phyloP scores from a whole-genome alignment of 305 asterid genomes.

The Solanum aculeatissimum region DNA sequence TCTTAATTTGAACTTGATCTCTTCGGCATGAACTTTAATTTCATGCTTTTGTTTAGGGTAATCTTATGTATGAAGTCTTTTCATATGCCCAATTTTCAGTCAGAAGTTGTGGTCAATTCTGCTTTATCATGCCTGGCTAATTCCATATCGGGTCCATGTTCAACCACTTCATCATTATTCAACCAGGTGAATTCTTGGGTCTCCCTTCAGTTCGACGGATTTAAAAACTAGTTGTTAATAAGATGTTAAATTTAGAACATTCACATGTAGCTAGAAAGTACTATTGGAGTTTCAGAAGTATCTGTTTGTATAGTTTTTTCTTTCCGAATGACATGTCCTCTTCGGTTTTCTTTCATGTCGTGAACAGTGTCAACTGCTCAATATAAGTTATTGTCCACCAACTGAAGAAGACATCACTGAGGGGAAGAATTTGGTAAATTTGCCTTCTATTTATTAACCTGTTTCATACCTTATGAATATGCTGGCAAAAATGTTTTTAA shows the following conservation, averaged over 20 bases:
- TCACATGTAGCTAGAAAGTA: not conserved
- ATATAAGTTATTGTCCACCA: conserved; percentile 72
- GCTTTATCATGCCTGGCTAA: conserved; percentile 59
- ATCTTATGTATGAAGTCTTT: not conserved
- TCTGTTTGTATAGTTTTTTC: not conserved
- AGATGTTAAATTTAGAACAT: not conserved
- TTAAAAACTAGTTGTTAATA: not conserved
- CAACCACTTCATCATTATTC: conserved; percentile 23
- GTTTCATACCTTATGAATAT: not conserved
- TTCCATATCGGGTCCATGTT: conserved; percentile 26
- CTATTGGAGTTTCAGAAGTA: not conserved
- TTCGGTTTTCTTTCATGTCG: not conserved
- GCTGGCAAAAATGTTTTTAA: not conserved
- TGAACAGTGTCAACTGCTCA: conserved; percentile 67
- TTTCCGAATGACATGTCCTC: not conserved
- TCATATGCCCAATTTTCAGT: conserved; percentile 17
- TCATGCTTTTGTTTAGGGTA: not conserved
- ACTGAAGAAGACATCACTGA: conserved; percentile 53
- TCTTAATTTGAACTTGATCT: not conserved
- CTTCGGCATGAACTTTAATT: not conserved
- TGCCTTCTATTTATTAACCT: conserved; percentile 1
- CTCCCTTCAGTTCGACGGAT: not conserved
- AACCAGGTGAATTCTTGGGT: conserved; percentile 33
- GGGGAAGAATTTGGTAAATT: conserved; percentile 58
- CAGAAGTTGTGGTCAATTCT: conserved; percentile 44